Evolutionary conservation across 352 stramenopile genomes (phyloP).

Genomic region (Phytophthora lateralis): DNA sequence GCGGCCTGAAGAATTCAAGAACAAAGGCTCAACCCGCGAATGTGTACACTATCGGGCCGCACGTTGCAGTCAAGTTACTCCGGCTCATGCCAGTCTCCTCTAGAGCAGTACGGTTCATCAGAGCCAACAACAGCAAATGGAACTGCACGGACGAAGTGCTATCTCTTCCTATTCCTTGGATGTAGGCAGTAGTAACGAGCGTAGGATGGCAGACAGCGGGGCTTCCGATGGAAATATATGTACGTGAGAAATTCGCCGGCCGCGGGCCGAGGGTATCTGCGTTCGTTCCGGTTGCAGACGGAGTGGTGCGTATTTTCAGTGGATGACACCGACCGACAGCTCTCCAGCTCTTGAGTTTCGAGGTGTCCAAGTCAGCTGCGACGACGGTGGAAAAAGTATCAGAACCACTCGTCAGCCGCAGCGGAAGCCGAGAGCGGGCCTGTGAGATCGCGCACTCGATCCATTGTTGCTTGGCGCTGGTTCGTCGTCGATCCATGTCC

Average conservation of each 20-base stretch:
- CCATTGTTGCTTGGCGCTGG: conserved; percentile 94
- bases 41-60: conserved; percentile 26
- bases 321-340: conserved; percentile 10
- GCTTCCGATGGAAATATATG: conserved; percentile 32
- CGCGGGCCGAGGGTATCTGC: conserved; percentile 6
- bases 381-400: conserved; percentile 37
- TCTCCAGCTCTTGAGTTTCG: conserved; percentile 1
- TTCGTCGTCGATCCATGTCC: conserved; percentile 88
- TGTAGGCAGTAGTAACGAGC: conserved; percentile 2
- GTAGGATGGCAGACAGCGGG: conserved; percentile 3
- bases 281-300: background rate
- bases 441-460: conserved; percentile 88
- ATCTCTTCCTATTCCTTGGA: conserved; percentile 18
- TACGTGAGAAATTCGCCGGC: conserved; percentile 33
- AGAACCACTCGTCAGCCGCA: conserved; percentile 91
- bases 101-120: conserved; percentile 15
- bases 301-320: background rate
- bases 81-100: conserved; percentile 1
- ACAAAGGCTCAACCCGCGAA: conserved; percentile 10
- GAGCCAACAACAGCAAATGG: conserved; percentile 12
- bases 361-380: background rate
- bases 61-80: conserved; percentile 12
- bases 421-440: conserved; percentile 93
- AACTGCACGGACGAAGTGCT: conserved; percentile 30
- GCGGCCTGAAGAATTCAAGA: conserved; percentile 20